phyloP scores from a whole-genome alignment of 2,329 filamentous ascomycete species.

The Sodiomyces alkalinus region DNA sequence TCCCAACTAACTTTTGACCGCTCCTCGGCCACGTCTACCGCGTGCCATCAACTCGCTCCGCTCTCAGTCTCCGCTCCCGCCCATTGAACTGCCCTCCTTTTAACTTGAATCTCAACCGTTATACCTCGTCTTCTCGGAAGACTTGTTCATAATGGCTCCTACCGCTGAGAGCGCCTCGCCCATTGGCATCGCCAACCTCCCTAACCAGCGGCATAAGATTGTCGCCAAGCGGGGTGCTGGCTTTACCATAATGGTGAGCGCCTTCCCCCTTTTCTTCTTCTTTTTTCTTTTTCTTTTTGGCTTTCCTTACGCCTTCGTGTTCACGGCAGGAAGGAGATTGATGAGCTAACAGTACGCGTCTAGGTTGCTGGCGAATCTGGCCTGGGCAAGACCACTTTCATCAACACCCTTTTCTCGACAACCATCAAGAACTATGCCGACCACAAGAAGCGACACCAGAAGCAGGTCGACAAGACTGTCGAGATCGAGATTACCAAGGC shows the following conservation, averaged over 20 bases:
- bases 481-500: conserved; percentile 99
- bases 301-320: too few relatives aligned
- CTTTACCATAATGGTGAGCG: conserved; percentile 93
- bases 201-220: conserved; percentile 63
- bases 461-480: conserved; percentile 99
- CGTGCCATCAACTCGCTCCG: too few relatives aligned
- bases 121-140: too few relatives aligned
- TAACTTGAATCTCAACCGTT: too few relatives aligned
- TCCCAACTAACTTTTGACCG: too few relatives aligned
- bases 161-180: conserved; percentile 46
- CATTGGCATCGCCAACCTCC: conserved; percentile 61
- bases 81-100: too few relatives aligned
- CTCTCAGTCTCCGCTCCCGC: too few relatives aligned
- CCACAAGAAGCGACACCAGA: conserved; percentile 97
- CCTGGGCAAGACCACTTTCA: conserved; percentile 98
- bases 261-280: neutral
- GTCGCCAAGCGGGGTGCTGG: conserved; percentile 78
- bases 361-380: conserved; percentile 97
- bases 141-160: conserved; percentile 35
- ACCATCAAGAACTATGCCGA: conserved; percentile 99
- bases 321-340: too few relatives aligned
- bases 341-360: conserved; percentile 1
- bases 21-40: too few relatives aligned
- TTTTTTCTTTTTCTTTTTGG: too few relatives aligned
- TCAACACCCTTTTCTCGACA: conserved; percentile 99